phyloP scores from a whole-genome alignment of 306 rosid genomes.

The Lithocarpus polystachyus region DNA sequence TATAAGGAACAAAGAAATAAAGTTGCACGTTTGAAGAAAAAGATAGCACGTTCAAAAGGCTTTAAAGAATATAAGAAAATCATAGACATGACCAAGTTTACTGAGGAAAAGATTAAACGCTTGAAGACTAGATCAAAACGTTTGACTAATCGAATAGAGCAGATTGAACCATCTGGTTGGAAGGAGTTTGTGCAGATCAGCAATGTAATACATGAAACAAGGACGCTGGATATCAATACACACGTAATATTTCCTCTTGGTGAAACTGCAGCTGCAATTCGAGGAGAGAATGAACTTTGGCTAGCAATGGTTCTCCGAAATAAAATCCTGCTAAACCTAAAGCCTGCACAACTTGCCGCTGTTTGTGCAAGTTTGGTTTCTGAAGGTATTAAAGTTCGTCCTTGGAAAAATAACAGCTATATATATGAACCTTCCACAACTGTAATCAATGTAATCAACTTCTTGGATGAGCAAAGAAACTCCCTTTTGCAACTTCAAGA shows the following conservation, averaged over 20 bases:
- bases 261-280: conserved; percentile 88
- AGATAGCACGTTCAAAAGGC: conserved; percentile 72
- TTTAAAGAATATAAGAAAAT: conserved; percentile 77
- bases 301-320: conserved; percentile 91
- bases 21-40: conserved; percentile 88
- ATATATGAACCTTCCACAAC: conserved; percentile 69
- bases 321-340: conserved; percentile 60
- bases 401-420: conserved; percentile 69
- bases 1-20: conserved; percentile 86
- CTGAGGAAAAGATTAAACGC: conserved; percentile 80
- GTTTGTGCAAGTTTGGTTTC: conserved; percentile 80
- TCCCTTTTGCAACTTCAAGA: conserved; percentile 61
- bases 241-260: conserved; percentile 79
- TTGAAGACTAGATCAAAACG: conserved; percentile 72
- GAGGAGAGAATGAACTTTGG: conserved; percentile 98
- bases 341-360: conserved; percentile 86
- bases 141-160: conserved; percentile 70
- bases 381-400: conserved; percentile 86
- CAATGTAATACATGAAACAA: conserved; percentile 81
- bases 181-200: conserved; percentile 93
- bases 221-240: conserved; percentile 76
- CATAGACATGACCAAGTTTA: conserved; percentile 50
- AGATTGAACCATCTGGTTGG: conserved; percentile 99
- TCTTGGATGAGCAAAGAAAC: conserved; percentile 65
- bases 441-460: conserved; percentile 42